phyloP scores from a whole-genome alignment of 2,329 filamentous ascomycete species.

The Aspergillus sp. region DNA sequence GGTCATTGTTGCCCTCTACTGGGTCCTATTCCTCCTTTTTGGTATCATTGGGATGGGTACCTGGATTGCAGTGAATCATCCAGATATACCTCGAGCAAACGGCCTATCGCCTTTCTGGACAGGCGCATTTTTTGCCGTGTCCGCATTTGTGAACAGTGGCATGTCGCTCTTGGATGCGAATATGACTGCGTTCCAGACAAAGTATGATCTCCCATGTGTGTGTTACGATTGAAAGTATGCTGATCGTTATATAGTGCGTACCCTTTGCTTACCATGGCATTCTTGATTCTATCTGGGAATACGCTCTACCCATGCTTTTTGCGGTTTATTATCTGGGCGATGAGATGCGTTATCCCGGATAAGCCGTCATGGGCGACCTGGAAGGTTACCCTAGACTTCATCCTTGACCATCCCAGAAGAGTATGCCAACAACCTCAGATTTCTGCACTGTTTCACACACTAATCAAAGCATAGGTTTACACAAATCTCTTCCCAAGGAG shows the following conservation, averaged over 20 bases:
- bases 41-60: conserved; percentile 50
- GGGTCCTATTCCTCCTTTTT: conserved; percentile 49
- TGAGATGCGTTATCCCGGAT: conserved; percentile 36
- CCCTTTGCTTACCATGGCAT: conserved; percentile 51
- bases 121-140: conserved; percentile 54
- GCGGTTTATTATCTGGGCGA: conserved; percentile 59
- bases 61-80: conserved; percentile 48
- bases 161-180: conserved; percentile 57
- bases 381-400: conserved; percentile 37
- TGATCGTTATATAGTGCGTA: conserved; percentile 34
- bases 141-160: conserved; percentile 57
- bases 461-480: conserved; percentile 30
- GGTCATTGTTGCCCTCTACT: conserved; percentile 48
- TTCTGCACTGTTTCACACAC: background rate
- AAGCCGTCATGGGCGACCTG: conserved; percentile 30
- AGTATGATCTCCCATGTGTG: conserved; percentile 19
- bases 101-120: conserved; percentile 54
- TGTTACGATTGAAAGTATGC: background rate
- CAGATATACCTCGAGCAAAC: conserved; percentile 44
- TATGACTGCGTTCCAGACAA: conserved; percentile 50
- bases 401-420: conserved; percentile 37
- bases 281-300: conserved; percentile 65
- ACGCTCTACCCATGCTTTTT: conserved; percentile 67
- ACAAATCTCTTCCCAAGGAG: conserved; percentile 60
- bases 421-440: conserved; percentile 15